Evolutionary conservation across 768 basidiomycete species (phyloP).

Genomic region (Naganishia onofrii): DNA sequence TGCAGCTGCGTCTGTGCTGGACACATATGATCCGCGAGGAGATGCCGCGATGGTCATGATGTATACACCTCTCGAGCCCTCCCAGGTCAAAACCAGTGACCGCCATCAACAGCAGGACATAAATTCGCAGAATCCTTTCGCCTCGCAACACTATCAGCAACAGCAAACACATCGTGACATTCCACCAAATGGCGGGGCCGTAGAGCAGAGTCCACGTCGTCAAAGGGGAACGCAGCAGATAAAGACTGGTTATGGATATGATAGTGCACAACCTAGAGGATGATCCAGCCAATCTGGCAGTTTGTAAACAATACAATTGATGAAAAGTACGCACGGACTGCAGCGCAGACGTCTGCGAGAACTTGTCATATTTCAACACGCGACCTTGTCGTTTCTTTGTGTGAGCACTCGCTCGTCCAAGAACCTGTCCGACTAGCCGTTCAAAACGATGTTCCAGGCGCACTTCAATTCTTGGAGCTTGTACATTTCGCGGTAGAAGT

Average conservation of each 20-base stretch:
- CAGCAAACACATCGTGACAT: conserved; percentile 3
- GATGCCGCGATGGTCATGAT: conserved; percentile 56
- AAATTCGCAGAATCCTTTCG: conserved; percentile 21
- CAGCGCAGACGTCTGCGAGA: background rate
- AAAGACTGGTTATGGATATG: background rate
- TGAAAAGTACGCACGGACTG: background rate
- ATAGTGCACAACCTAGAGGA: background rate
- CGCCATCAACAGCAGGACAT: background rate
- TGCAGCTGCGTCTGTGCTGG: conserved; percentile 48
- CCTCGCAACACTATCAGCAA: conserved; percentile 13
- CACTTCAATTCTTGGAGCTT: too few relatives aligned
- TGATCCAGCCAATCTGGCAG: background rate
- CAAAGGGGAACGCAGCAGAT: conserved; percentile 8
- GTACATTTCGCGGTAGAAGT: too few relatives aligned
- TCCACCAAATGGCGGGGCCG: background rate
- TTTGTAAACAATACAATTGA: background rate
- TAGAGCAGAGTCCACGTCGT: background rate
- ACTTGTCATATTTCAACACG: too few relatives aligned
- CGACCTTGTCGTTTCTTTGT: too few relatives aligned
- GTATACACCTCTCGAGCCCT: conserved; percentile 76
- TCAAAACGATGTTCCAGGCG: too few relatives aligned
- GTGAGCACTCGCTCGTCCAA: too few relatives aligned
- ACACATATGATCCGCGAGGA: conserved; percentile 44
- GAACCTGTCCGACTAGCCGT: too few relatives aligned
- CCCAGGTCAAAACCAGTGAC: background rate